These are phyloP conservation scores for Saccharum spontaneum DNA, from an alignment of 176 grass and related monocot genomes.

Conservation along the genomic window DNA sequence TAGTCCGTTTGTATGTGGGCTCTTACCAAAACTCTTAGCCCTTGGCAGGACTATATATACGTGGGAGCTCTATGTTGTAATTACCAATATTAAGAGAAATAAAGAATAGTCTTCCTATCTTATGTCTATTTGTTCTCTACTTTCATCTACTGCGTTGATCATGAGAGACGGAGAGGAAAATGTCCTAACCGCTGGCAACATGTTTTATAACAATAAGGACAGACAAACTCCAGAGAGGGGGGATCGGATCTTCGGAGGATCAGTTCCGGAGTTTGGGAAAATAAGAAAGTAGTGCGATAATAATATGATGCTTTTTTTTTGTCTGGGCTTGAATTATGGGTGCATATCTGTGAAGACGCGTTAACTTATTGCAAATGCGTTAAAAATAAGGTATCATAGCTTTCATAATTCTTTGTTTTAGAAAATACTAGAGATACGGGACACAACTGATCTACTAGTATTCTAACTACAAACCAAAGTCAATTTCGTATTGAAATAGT, in stretches of 20 bases:
- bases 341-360: neutral
- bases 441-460: neutral
- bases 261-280: neutral
- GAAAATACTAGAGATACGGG: neutral
- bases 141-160: too few species aligned
- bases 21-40: too few species aligned
- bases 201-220: too few species aligned
- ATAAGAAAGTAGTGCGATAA: neutral
- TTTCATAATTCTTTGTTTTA: neutral
- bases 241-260: constrained; percentile 8
- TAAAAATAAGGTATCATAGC: neutral
- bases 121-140: too few species aligned
- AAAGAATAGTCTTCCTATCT: too few species aligned
- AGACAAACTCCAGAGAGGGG: neutral
- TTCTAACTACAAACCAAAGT: neutral
- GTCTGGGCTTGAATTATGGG: neutral
- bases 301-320: neutral
- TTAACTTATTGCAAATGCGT: neutral
- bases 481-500: neutral
- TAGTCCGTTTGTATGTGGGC: too few species aligned
- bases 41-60: too few species aligned
- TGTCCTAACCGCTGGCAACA: too few species aligned
- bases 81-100: too few species aligned
- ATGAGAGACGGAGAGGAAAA: too few species aligned
- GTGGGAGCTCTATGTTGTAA: too few species aligned